Evolutionary conservation across 2,329 filamentous ascomycete species (phyloP).

Genomic region (Bretziella fagacearum): DNA sequence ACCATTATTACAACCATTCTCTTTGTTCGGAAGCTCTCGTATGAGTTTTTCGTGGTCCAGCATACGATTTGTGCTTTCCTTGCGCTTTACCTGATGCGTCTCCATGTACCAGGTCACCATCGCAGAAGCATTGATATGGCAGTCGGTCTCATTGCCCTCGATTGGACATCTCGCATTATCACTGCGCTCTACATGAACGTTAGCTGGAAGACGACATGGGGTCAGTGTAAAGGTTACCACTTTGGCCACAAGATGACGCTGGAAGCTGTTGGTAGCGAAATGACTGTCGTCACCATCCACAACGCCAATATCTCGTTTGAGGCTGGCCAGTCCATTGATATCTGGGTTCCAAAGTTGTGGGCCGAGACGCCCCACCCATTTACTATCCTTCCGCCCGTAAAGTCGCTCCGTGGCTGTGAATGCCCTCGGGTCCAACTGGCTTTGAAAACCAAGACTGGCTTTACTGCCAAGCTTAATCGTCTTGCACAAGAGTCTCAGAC

Average conservation of each 20-base stretch:
- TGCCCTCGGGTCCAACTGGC: slow-evolving; percentile 45
- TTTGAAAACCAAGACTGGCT: slow-evolving; percentile 38
- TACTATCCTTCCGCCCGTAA: slow-evolving; percentile 40
- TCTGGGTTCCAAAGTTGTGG: slow-evolving; percentile 40
- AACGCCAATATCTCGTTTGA: slow-evolving; percentile 41
- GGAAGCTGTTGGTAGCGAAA: slow-evolving; percentile 32
- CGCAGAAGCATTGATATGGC: slow-evolving; percentile 49
- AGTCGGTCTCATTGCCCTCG: slow-evolving; percentile 43
- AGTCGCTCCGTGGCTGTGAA: slow-evolving; percentile 32
- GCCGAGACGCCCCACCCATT: slow-evolving; percentile 41
- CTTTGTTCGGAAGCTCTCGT: slow-evolving; percentile 46
- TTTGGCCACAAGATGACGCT: slow-evolving; percentile 37
- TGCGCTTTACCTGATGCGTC: slow-evolving; percentile 46
- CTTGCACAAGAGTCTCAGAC: slow-evolving; percentile 26
- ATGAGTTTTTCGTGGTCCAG: slow-evolving; percentile 54
- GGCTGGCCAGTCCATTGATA: slow-evolving; percentile 42
- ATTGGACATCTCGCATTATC: slow-evolving; percentile 35
- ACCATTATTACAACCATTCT: slow-evolving; percentile 45
- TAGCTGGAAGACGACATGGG: slow-evolving; percentile 21
- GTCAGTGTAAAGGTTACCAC: slow-evolving; percentile 27
- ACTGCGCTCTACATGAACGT: slow-evolving; percentile 37
- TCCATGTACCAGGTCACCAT: slow-evolving; percentile 43
- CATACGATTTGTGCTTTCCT: slow-evolving; percentile 45
- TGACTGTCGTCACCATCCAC: slow-evolving; percentile 41
- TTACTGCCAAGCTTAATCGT: slow-evolving; percentile 36